Evolutionary conservation across 768 basidiomycete species (phyloP).

Genomic region (Phanerochaete carnosa): DNA sequence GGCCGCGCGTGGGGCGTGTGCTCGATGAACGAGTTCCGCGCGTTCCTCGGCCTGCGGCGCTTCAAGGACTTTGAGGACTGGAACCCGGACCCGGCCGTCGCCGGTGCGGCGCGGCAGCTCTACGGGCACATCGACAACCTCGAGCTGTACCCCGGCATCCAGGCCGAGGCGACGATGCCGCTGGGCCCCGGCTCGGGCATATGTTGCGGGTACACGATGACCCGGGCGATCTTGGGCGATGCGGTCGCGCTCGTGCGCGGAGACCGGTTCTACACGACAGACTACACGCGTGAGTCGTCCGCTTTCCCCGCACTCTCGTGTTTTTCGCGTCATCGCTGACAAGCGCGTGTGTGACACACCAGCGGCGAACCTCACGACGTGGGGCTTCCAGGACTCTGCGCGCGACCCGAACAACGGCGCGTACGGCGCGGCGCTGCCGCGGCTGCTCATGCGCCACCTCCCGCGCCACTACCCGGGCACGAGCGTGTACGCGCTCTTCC

Average conservation of each 20-base stretch:
- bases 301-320: not conserved
- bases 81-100: constrained; percentile 59
- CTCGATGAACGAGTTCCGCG: constrained; percentile 60
- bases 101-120: constrained; percentile 30
- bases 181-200: constrained; percentile 26
- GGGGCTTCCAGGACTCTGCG: constrained; percentile 50
- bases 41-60: constrained; percentile 61
- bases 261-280: constrained; percentile 50
- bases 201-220: constrained; percentile 26
- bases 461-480: constrained; percentile 35
- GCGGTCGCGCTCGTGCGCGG: constrained; percentile 52
- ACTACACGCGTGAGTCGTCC: constrained; percentile 42
- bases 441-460: constrained; percentile 42
- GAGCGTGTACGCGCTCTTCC: constrained; percentile 18
- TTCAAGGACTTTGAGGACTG: constrained; percentile 56
- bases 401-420: constrained; percentile 35
- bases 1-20: constrained; percentile 49
- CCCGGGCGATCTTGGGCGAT: constrained; percentile 41
- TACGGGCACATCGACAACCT: constrained; percentile 34
- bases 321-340: no score
- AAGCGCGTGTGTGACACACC: not conserved
- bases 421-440: constrained; percentile 37
- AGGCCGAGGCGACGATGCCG: constrained; percentile 25
- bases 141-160: constrained; percentile 33
- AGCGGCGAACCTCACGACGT: constrained; percentile 45